Evolutionary conservation across 2,329 filamentous ascomycete genomes (phyloP).

Genomic region (Aspergillus tamarii): DNA sequence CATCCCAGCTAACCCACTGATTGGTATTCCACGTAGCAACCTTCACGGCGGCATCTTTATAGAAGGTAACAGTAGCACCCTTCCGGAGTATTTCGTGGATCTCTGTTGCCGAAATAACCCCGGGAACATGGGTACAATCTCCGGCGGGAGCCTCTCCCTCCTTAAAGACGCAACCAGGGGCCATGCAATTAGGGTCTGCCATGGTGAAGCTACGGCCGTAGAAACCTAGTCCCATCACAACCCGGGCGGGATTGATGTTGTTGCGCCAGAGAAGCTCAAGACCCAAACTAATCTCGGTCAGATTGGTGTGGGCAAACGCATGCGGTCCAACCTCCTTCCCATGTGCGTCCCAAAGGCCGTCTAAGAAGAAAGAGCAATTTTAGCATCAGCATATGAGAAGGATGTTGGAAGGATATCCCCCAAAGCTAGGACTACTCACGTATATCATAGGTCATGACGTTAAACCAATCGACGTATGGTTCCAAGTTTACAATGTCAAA

Average conservation of each 20-base stretch:
- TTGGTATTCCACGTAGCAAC: slow-evolving; percentile 18
- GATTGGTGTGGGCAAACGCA: slow-evolving; percentile 28
- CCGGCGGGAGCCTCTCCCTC: neutral
- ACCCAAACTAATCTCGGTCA: slow-evolving; percentile 33
- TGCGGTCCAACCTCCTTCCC: slow-evolving; percentile 16
- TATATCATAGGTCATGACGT: slow-evolving; percentile 29
- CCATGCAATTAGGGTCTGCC: slow-evolving; percentile 6
- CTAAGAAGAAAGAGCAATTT: neutral
- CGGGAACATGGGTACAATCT: slow-evolving; percentile 11
- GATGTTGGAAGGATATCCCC: neutral
- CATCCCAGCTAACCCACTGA: slow-evolving; percentile 23
- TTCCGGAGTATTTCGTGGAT: slow-evolving; percentile 10
- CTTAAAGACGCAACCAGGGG: slow-evolving; percentile 15
- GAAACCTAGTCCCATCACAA: slow-evolving; percentile 51
- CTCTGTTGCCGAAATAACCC: slow-evolving; percentile 12
- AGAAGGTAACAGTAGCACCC: slow-evolving; percentile 1
- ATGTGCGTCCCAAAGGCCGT: slow-evolving; percentile 28
- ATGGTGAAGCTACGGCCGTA: slow-evolving; percentile 43
- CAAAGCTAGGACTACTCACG: slow-evolving; percentile 8
- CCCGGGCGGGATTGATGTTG: slow-evolving; percentile 44
- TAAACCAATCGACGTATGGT: slow-evolving; percentile 21
- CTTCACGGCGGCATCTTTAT: slow-evolving; percentile 18
- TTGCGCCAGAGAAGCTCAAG: slow-evolving; percentile 53
- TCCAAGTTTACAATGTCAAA: slow-evolving; percentile 18
- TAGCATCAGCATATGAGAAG: neutral